A percentile compares a stretch with the other conserved stretches of the same genome.
phyloP scores from a whole-genome alignment of 2,329 filamentous ascomycete species.

The Pseudonectria buxi region DNA sequence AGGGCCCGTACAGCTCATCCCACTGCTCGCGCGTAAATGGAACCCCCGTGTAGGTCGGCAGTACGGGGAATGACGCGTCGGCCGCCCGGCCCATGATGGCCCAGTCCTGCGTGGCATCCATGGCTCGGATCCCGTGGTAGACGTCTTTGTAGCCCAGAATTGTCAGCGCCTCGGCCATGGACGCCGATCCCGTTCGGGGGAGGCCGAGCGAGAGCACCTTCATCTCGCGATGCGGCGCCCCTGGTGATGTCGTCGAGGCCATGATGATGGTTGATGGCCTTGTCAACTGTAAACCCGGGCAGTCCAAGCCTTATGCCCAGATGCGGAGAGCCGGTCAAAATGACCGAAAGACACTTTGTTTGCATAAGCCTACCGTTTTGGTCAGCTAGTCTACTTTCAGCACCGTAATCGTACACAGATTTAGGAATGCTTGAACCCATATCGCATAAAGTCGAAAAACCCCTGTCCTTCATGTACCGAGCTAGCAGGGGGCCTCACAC shows the following conservation, averaged over 20 bases:
- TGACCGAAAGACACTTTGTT: no score
- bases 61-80: slow-evolving; percentile 22
- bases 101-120: slow-evolving; percentile 20
- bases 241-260: no score
- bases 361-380: no score
- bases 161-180: slow-evolving; percentile 26
- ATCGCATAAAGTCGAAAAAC: no score
- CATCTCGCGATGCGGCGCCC: slow-evolving; percentile 16
- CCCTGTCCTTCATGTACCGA: no score
- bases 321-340: no score
- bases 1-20: slow-evolving; percentile 26
- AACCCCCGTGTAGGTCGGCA: slow-evolving; percentile 21
- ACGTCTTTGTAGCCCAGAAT: slow-evolving; percentile 28
- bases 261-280: not conserved
- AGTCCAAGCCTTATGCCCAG: no score
- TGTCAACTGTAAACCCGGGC: no score
- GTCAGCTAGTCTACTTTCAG: no score
- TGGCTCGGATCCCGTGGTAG: slow-evolving; percentile 22
- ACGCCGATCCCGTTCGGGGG: slow-evolving; percentile 26
- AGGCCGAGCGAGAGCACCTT: slow-evolving; percentile 26
- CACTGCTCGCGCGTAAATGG: slow-evolving; percentile 23
- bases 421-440: no score
- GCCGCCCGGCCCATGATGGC: slow-evolving; percentile 18
- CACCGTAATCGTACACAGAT: no score
- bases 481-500: no score